Evolutionary conservation across 805 yeast species (phyloP), one percentile per base, ranked within the genome.

Genomic region (Saccharomyces jurei): DNA sequence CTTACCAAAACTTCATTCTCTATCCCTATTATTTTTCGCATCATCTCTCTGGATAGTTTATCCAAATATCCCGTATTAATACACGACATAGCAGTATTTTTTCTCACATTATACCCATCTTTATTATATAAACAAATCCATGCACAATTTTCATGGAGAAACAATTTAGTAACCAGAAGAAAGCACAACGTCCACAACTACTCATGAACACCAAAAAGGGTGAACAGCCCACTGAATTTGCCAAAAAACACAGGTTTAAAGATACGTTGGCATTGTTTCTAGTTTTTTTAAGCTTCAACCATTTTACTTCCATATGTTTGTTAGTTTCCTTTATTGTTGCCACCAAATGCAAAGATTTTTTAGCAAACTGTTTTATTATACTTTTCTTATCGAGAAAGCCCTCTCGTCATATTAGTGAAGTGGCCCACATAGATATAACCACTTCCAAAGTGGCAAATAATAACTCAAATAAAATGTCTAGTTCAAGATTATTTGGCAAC

Each of bases 261-360:
- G 72, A 69, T 52, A 66, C 71, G 0, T 54, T 69, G 31, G 68
- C 71, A 17, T 52, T 69, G 21, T 64, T 68, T 41, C 56, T 67
- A 6, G 66, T 69, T n/a, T 64, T 69, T 50, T 55, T 66, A 50
- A 66, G 67, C 50, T 65, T 69, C 44, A 67, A 67, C 46, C 70
- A 68, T 49, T 58, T 63, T 52, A 59, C 61, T 8, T 57, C 68
- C 6, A 32, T 66, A 47, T 56, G 68, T 50, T 53, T 69, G 17
- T 52, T 65, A 26, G 32, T 60, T 4, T 53, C 62, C 6, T 69
- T 65, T 53, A 60, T 67, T 13, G 41, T 67, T 32, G 65, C 70
- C 17, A 62, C 67, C 1, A 59, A 58, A 31, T 66, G 61, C 28
- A 58, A 63, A 48, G 56, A 65, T 52, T 65, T 68, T 46, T 51